These are phyloP conservation scores for Passiflora organensis DNA, from an alignment of 345 rosid species.

Conservation along the genomic window DNA sequence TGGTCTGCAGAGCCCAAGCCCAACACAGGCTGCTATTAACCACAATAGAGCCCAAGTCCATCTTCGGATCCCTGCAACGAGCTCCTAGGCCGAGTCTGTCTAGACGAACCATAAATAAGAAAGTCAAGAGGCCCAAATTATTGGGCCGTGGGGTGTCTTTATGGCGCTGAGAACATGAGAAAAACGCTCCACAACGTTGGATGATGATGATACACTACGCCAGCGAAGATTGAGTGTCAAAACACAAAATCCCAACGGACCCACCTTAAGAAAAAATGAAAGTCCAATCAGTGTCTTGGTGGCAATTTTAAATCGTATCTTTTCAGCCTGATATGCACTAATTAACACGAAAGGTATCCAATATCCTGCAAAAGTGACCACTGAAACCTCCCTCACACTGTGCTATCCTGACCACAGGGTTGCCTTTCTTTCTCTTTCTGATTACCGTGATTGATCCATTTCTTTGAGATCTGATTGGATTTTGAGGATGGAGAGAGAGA, in stretches of 20 bases:
- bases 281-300: not conserved
- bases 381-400: not conserved
- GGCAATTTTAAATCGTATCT: not conserved
- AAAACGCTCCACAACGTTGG: not conserved
- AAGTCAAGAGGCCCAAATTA: too few species aligned
- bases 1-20: too few species aligned
- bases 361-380: not conserved
- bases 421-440: not conserved
- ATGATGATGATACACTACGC: not conserved
- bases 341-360: conserved; percentile 7
- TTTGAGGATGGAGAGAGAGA: too few species aligned
- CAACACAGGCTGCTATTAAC: too few species aligned
- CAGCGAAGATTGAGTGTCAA: not conserved
- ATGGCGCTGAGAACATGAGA: too few species aligned
- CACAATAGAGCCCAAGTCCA: too few species aligned
- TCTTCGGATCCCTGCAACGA: too few species aligned
- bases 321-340: not conserved
- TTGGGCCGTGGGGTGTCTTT: too few species aligned
- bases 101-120: too few species aligned
- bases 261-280: not conserved
- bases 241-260: too few species aligned
- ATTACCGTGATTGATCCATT: not conserved
- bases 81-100: too few species aligned
- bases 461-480: not conserved
- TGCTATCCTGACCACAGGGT: not conserved